These are phyloP conservation scores for Porphyra umbilicalis DNA, from an alignment of 31 red algal genomes.

Conservation along the genomic window DNA sequence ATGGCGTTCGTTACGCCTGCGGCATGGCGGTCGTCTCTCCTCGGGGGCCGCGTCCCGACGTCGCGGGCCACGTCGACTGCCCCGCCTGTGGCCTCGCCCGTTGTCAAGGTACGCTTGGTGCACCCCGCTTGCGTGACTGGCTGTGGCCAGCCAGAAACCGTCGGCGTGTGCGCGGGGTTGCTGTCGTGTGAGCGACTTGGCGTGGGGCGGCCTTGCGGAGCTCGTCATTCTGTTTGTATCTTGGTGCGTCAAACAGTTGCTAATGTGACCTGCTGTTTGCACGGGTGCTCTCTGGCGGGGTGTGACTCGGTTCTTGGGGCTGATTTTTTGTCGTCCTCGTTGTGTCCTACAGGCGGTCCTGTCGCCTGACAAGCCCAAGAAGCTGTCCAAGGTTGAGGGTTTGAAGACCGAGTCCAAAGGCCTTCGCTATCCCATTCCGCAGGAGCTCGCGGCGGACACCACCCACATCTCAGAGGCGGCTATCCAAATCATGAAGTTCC, in stretches of 20 bases:
- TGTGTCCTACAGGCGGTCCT: neutral
- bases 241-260: too few relatives aligned
- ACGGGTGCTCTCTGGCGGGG: neutral
- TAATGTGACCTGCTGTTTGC: too few relatives aligned
- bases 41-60: neutral
- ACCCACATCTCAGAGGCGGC: slow-evolving; percentile 76
- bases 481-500: slow-evolving; percentile 96
- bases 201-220: too few relatives aligned
- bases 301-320: too few relatives aligned
- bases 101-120: neutral
- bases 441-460: slow-evolving; percentile 68
- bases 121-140: too few relatives aligned
- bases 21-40: neutral
- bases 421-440: slow-evolving; percentile 61
- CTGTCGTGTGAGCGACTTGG: too few relatives aligned
- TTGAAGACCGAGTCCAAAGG: slow-evolving; percentile 65
- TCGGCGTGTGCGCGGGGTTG: too few relatives aligned
- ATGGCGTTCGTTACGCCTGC: neutral
- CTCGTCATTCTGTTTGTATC: too few relatives aligned
- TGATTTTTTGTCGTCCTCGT: neutral
- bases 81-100: neutral
- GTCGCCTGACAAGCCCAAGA: slow-evolving; percentile 4
- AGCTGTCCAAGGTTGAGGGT: slow-evolving; percentile 62
- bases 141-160: too few relatives aligned
- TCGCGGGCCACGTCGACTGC: neutral